Percentiles rank a stretch among this genome's conserved stretches.
phyloP scores from a whole-genome alignment of 2,329 filamentous ascomycete genomes.

The Magnaporthiopsis incrustans region DNA sequence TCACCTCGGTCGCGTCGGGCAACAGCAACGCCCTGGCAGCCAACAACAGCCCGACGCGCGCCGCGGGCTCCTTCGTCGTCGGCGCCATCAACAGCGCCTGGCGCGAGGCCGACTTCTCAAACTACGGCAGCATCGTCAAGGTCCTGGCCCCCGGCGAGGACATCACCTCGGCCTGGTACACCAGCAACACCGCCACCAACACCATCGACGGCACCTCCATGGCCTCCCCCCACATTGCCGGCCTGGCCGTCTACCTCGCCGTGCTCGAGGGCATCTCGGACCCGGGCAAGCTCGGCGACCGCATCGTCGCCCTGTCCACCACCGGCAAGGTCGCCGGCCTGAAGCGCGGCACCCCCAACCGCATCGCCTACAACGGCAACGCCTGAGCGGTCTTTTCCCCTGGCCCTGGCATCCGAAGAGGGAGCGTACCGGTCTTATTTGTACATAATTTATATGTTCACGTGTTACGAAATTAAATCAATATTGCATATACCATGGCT shows the following conservation, averaged over 20 bases:
- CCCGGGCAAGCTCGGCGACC: constrained; percentile 37
- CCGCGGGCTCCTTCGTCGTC: constrained; percentile 41
- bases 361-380: constrained; percentile 48
- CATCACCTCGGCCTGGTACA: constrained; percentile 40
- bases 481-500: not conserved
- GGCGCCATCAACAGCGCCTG: constrained; percentile 36
- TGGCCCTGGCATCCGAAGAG: too few species aligned
- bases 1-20: constrained; percentile 50
- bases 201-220: constrained; percentile 40
- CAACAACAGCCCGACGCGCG: constrained; percentile 40
- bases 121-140: constrained; percentile 41
- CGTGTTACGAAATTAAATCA: not conserved
- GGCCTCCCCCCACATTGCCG: constrained; percentile 27
- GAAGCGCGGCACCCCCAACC: constrained; percentile 38
- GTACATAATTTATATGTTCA: not conserved
- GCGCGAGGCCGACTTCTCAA: constrained; percentile 38
- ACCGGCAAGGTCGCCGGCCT: constrained; percentile 32
- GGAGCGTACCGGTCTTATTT: not conserved
- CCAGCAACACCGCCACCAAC: constrained; percentile 27
- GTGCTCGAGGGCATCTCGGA: constrained; percentile 31
- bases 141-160: constrained; percentile 42
- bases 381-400: constrained; percentile 11
- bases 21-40: constrained; percentile 38
- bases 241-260: constrained; percentile 31
- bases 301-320: constrained; percentile 34